phyloP scores from a whole-genome alignment of 768 basidiomycete genomes.

The Boletus vinaceobasis region DNA sequence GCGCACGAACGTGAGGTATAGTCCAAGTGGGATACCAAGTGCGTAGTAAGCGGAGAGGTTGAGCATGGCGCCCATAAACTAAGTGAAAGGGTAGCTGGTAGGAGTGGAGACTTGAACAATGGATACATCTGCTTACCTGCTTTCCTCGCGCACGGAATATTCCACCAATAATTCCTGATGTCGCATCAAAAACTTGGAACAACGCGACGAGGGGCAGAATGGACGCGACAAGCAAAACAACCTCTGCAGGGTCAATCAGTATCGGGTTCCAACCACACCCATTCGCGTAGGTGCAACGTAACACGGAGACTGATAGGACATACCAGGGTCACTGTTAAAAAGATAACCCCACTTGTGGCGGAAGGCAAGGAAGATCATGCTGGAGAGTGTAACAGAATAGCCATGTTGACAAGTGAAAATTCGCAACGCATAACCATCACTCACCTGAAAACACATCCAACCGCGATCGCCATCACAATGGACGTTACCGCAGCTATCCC shows the following conservation, averaged over 20 bases:
- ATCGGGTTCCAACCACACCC: not conserved
- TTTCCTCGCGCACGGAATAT: slow-evolving; percentile 82
- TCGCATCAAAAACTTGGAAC: slow-evolving; percentile 85
- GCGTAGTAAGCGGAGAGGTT: slow-evolving; percentile 67
- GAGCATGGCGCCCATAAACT: slow-evolving; percentile 73
- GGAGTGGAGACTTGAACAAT: not conserved
- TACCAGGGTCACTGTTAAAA: slow-evolving; percentile 67
- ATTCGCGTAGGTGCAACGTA: not conserved
- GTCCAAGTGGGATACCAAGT: slow-evolving; percentile 78
- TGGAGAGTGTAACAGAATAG: slow-evolving; percentile 19
- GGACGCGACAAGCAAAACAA: slow-evolving; percentile 45
- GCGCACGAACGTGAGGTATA: slow-evolving; percentile 68
- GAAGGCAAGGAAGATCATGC: slow-evolving; percentile 55
- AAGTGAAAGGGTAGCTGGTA: not conserved
- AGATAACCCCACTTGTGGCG: slow-evolving; percentile 66
- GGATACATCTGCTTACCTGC: slow-evolving; percentile 40
- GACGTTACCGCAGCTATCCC: slow-evolving; percentile 61
- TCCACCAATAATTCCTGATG: slow-evolving; percentile 63
- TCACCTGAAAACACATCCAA: slow-evolving; percentile 69
- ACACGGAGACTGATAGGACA: slow-evolving; percentile 6
- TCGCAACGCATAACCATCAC: not conserved
- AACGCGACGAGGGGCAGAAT: slow-evolving; percentile 75
- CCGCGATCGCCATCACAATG: slow-evolving; percentile 58
- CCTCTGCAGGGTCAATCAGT: slow-evolving; percentile 35
- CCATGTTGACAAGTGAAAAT: not conserved